phyloP scores from a whole-genome alignment of 2,329 filamentous ascomycete genomes.

The Fusarium sp. region DNA sequence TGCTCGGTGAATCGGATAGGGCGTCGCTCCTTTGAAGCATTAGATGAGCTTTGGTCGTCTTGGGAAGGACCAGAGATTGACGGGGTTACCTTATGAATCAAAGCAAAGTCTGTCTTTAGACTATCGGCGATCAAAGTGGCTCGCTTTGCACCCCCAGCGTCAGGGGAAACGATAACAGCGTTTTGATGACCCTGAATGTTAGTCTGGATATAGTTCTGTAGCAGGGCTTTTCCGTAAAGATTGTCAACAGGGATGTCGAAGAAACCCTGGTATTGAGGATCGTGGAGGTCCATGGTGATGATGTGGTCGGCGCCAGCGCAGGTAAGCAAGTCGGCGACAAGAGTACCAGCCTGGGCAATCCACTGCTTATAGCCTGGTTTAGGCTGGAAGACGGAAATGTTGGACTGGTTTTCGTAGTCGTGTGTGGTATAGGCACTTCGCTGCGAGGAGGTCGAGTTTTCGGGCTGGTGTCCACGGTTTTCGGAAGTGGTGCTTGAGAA shows the following conservation, averaged over 20 bases:
- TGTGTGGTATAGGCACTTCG: conserved; percentile 68
- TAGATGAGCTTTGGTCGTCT: conserved; percentile 52
- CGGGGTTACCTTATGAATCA: conserved; percentile 86
- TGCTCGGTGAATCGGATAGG: conserved; percentile 88
- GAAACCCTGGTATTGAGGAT: conserved; percentile 97
- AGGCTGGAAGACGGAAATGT: conserved; percentile 72
- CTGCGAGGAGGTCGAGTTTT: conserved; percentile 55
- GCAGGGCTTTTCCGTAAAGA: conserved; percentile 83
- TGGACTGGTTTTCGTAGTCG: conserved; percentile 70
- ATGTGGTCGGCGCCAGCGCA: conserved; percentile 97
- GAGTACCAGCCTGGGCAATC: conserved; percentile 96
- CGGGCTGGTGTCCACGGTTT: conserved; percentile 52
- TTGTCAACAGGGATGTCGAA: conserved; percentile 99
- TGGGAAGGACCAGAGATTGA: conserved; percentile 38
- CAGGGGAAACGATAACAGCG: conserved; percentile 93
- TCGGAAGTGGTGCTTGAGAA: conserved; percentile 50
- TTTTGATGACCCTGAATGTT: conserved; percentile 82
- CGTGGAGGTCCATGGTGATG: conserved; percentile 97
- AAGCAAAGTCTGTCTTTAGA: conserved; percentile 92
- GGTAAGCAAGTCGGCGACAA: conserved; percentile 93
- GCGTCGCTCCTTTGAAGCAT: conserved; percentile 76
- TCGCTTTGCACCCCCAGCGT: conserved; percentile 95
- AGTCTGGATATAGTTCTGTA: conserved; percentile 78
- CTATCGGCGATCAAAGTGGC: conserved; percentile 95
- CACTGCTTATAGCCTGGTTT: conserved; percentile 98